Evolutionary conservation across 495 filamentous ascomycete species (phyloP).

Genomic region (Lophiostoma macrostomum): DNA sequence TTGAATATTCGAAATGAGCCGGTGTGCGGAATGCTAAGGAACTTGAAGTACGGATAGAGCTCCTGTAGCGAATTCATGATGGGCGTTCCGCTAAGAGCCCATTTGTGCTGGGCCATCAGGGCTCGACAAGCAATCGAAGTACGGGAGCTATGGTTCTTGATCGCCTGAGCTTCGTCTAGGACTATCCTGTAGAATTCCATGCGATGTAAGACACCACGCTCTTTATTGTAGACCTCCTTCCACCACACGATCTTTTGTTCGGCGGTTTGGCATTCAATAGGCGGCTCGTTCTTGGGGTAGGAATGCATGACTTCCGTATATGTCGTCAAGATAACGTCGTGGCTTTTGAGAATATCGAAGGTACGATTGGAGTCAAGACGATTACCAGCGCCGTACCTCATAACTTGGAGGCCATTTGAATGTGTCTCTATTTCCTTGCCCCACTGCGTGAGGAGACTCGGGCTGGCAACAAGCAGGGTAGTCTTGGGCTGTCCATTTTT

Average conservation of each 20-base stretch:
- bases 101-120: conserved; percentile 53
- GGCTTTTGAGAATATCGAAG: conserved; percentile 5
- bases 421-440: conserved; percentile 44
- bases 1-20: conserved; percentile 47
- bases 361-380: conserved; percentile 15
- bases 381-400: conserved; percentile 17
- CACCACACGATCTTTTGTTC: conserved; percentile 43
- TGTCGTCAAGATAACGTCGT: conserved; percentile 45
- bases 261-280: conserved; percentile 32
- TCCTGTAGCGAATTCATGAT: conserved; percentile 52
- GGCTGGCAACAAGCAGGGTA: conserved; percentile 53
- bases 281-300: conserved; percentile 45
- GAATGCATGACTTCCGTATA: conserved; percentile 54
- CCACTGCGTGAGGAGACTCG: conserved; percentile 46
- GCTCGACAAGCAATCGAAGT: conserved; percentile 54
- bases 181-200: conserved; percentile 55
- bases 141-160: conserved; percentile 55
- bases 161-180: conserved; percentile 60
- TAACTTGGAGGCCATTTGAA: conserved; percentile 27
- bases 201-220: conserved; percentile 47
- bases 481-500: conserved; percentile 29
- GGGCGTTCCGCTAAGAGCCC: conserved; percentile 63
- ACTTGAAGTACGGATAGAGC: conserved; percentile 61
- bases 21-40: conserved; percentile 50
- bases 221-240: conserved; percentile 35